These are phyloP conservation scores for Agapanthus africanus DNA, from an alignment of 106 monocot genomes.

Conservation along the genomic window DNA sequence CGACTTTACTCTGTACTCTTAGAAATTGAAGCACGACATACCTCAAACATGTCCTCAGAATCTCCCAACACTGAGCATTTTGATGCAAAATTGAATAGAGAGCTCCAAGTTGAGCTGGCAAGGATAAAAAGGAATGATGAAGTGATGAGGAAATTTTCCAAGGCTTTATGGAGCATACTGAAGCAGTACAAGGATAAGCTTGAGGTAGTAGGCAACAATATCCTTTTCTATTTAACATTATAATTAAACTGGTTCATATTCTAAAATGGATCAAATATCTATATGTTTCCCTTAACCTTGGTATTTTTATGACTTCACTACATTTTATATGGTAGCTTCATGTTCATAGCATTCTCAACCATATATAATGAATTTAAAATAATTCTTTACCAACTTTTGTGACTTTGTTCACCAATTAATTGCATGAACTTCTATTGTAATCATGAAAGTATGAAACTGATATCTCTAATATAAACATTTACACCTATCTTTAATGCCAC, in stretches of 20 bases:
- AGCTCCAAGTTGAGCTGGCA: slow-evolving; percentile 23
- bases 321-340: too few species aligned
- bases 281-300: neutral
- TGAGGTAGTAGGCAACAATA: slow-evolving; percentile 21
- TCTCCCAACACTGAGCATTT: slow-evolving; percentile 1
- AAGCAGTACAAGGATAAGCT: slow-evolving; percentile 62
- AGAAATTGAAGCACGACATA: slow-evolving; percentile 6
- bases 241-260: too few species aligned
- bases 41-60: slow-evolving; percentile 10
- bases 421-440: too few species aligned
- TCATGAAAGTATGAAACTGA: too few species aligned
- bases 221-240: neutral
- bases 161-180: slow-evolving; percentile 60
- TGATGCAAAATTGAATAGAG: neutral
- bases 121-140: slow-evolving; percentile 39
- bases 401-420: neutral
- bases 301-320: neutral
- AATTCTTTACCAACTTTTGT: neutral
- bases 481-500: too few species aligned
- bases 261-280: too few species aligned
- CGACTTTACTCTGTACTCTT: slow-evolving; percentile 3
- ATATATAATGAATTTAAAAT: neutral
- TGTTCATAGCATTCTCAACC: neutral
- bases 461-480: too few species aligned
- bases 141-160: slow-evolving; percentile 49